Evolutionary conservation across 2,329 filamentous ascomycete genomes (phyloP), one percentile per base, ranked within the genome.

Genomic region (Biscogniauxia marginata): DNA sequence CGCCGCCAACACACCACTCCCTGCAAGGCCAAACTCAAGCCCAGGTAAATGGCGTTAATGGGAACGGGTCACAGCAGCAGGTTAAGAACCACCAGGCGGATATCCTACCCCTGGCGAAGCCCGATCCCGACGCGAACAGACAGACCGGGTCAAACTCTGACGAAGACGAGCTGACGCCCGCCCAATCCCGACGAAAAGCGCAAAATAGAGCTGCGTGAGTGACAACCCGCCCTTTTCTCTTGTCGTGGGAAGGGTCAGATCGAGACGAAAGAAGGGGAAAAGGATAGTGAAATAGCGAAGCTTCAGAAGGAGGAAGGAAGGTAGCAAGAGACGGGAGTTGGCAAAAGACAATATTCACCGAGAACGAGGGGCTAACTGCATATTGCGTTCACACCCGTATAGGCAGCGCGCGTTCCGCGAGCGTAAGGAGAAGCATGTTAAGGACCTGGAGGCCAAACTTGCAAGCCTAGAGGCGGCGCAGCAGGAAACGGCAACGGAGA

Each of bases 371-470:
- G 22, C 48, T 50, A 22, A 52, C 49, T 45, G 51, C 55, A 24
- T 58, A 34, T n/a, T 34, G 16, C 34, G n/a, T 54, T 39, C 30
- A 39, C 11, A 39, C 20, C 43, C 21, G 43, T 50, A 23, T 61
- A 97, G 93, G 49, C 95, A 98, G 81, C 88, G 93, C 66, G 93
- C 95, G 25, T 98, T 98, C 73, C 91, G 93, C 58, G 93, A 98
- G 74, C 88, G 93, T 65, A 98, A 98, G 74, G 93, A 98, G 73
- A 88, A 87, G 56, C 93, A 96, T 69, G 92, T 98, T 60, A 93
- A 93, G 72, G 92, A 98, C 59, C 86, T 98, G 21, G 93, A 98
- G 74, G 84, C 86, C 55, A 95, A 96, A 71, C 85, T 98, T 23
- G 87, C 84, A 50, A 81, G 79, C 49, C 84, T 97, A 25, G 89